Base-by-base conservation (phyloP, 2,329 filamentous ascomycete genomes). In the Sporothrix inflata region DNA sequence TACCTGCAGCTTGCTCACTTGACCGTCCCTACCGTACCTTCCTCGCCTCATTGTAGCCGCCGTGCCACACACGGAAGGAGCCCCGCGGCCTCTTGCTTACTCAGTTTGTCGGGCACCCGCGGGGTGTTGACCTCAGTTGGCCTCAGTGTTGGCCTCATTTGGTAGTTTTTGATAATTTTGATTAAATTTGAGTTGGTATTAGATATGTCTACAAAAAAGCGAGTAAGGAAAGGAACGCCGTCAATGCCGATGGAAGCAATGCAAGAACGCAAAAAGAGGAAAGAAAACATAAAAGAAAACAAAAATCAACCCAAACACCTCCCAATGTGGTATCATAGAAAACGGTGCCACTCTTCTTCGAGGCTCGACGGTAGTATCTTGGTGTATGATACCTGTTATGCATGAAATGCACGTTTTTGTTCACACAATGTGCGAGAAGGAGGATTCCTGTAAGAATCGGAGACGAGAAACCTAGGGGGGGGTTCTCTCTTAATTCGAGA, bases 251-350 rank as follows among this genome's bases (percentile, higher is more conserved):
- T 65, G 21, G 2, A 38, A 60, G 16, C 55, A 16, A 60, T 19
- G 55, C 55, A 40, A 38, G 27, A 19, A 57, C 5, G 27, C 14
- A 30, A 34, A 57, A 34, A 30, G 5, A 16, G 24, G 16, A 14
- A 65, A 24, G 19, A 16, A 12, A 57, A 30, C 5, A 34, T 2
- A 57, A 57, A 57, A 34, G 14, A 27, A 65, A 16, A 8, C 38
- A 27, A 7, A 65, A 63, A 14, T 24, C 34, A 63, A 63, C 38
- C 21, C 38, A 65, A 65, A 65, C 60, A 45, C 38, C 60, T 45
- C 38, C 60, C 21, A 45, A 45, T 65, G 38, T 65, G 60, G 60
- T 65, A 65, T 65, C 60, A 24, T 63, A 63, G 16, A 42, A 45
- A 27, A 42, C n/a, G n/a, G 38, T 65, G 60, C 60, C 60, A 65